phyloP scores from a whole-genome alignment of 2,329 filamentous ascomycete species.

The Fusarium nygamai region DNA sequence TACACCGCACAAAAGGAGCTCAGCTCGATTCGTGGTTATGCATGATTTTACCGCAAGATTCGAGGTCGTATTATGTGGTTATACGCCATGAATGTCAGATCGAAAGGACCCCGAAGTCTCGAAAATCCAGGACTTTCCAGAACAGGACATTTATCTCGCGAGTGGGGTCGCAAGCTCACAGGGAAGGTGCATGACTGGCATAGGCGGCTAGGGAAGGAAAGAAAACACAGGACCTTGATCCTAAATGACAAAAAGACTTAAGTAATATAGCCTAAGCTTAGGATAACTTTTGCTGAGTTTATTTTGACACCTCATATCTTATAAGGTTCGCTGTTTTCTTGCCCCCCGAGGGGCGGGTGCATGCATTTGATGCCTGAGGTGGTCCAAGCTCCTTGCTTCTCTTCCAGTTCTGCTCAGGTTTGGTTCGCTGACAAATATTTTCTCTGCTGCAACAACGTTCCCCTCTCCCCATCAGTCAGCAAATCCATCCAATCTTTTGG shows the following conservation, averaged over 20 bases:
- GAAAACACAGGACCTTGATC: too few relatives aligned
- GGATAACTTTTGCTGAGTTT: too few relatives aligned
- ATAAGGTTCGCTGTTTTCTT: too few relatives aligned
- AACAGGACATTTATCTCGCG: constrained; percentile 13
- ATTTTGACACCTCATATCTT: too few relatives aligned
- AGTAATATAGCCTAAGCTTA: too few relatives aligned
- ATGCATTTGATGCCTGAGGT: constrained; percentile 1
- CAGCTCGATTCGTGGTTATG: neutral
- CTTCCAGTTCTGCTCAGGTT: neutral
- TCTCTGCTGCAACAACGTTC: constrained; percentile 34
- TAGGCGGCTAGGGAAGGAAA: too few relatives aligned
- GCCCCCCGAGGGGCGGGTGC: neutral
- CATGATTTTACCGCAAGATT: constrained; percentile 1
- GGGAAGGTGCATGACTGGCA: neutral
- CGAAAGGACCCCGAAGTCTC: neutral
- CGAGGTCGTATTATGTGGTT: constrained; percentile 2
- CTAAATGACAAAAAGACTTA: too few relatives aligned
- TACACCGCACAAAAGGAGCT: neutral
- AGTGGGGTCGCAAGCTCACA: constrained; percentile 12
- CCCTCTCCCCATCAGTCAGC: constrained; percentile 35
- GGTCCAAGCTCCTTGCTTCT: constrained; percentile 29
- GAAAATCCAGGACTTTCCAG: constrained; percentile 4
- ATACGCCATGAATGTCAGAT: constrained; percentile 3
- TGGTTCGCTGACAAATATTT: constrained; percentile 44
- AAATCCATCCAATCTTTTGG: constrained; percentile 21